Percentiles rank a stretch among this genome's conserved stretches.
phyloP scores from a whole-genome alignment of 2,329 filamentous ascomycete species.

The Emericellopsis cladophorae region DNA sequence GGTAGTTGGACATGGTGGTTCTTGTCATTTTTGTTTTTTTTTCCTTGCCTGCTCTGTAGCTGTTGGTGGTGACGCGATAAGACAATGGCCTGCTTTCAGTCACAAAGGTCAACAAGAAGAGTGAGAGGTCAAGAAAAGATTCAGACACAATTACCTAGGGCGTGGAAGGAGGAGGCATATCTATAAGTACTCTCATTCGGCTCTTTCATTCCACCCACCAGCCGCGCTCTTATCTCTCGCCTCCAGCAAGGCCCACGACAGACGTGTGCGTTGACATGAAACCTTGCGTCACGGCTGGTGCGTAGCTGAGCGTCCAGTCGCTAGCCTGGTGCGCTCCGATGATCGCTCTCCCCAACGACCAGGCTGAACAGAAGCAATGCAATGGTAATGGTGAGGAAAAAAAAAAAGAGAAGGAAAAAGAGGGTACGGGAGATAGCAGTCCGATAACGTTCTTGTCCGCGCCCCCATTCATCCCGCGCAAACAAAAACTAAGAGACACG shows the following conservation, averaged over 20 bases:
- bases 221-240: slow-evolving; percentile 1
- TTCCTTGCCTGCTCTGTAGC: not conserved
- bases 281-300: slow-evolving; percentile 8
- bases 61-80: not conserved
- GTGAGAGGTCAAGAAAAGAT: not conserved
- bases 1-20: slow-evolving; percentile 64
- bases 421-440: too few species aligned
- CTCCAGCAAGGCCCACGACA: slow-evolving; percentile 1
- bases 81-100: too few species aligned
- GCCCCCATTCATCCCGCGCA: too few species aligned
- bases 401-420: too few species aligned
- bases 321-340: not conserved
- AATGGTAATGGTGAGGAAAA: too few species aligned
- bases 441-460: too few species aligned
- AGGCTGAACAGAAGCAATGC: too few species aligned
- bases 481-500: too few species aligned
- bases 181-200: not conserved
- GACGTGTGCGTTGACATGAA: slow-evolving; percentile 9
- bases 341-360: not conserved
- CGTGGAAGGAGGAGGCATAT: not conserved
- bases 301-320: too few species aligned
- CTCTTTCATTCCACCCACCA: not conserved
- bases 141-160: not conserved
- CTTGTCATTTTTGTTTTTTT: not conserved
- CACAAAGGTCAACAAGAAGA: too few species aligned